Base-by-base conservation (phyloP, 306 rosid species). In the Boehmeria nivea region DNA sequence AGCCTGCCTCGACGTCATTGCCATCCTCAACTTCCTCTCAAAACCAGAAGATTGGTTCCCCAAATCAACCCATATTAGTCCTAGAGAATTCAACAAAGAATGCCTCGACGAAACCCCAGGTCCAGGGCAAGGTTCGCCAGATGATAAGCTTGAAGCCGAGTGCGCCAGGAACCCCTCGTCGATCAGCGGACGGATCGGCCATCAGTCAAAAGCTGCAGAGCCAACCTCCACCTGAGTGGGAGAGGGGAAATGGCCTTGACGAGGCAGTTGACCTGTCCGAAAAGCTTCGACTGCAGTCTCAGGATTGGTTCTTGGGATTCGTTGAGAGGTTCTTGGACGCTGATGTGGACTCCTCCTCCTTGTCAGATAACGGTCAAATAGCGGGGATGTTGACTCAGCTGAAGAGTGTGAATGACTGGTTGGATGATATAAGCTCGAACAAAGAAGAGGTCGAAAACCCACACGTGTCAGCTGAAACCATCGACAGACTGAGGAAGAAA, bases 401-500 rank as follows among this genome's bases (percentile, higher is more conserved):
- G 12, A 89, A 85, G 84, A 89, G 93, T 24, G 97, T 89, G 63
- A 89, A 89, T 7, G 89, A 89, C 70, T 89, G 97, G 97, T 72
- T 89, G 57, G 97, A 89, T 38, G 64, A 74, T 57, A 85, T 85
- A 59, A 81, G 79, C 3, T 71, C 75, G 12, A 72, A 15, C 68
- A 75, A 73, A 54, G 79, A 72, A 2, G 91, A 65, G 27, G 78
- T 20, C 43, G 88, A 85, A 72, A 64, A 74, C 6, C 1, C 72
- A 0, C 68, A 47, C 68, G 78, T 81, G 43, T 66, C 87, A 6
- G 57, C 78, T 2, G 89, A 89, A 65, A 85, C 81, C 16, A 77
- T 77, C 3, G 89, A 85, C 72, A 72, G 85, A 45, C 68, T 89
- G 49, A 75, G 97, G 70, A 89, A 89, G 68, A 89, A 85, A 70